Evolutionary conservation across 2,329 filamentous ascomycete genomes (phyloP).

Genomic region (Colletotrichum noveboracense): DNA sequence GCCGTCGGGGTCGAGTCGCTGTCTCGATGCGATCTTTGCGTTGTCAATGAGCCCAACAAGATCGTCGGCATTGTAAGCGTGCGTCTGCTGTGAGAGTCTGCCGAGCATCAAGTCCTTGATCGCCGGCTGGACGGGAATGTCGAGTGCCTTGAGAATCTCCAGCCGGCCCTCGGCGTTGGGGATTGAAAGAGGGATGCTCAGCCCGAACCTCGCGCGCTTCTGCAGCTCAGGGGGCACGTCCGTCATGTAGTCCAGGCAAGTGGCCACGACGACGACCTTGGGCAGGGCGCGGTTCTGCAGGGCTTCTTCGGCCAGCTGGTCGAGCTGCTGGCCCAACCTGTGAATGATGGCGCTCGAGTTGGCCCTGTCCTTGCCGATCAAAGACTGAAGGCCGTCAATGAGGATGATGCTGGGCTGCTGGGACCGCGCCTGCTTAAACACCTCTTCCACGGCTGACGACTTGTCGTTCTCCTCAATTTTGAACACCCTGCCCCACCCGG

Average conservation of each 20-base stretch:
- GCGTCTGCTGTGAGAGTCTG: conserved; percentile 74
- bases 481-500: conserved; percentile 74
- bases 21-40: conserved; percentile 35
- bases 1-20: conserved; percentile 30
- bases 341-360: conserved; percentile 56
- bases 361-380: conserved; percentile 66
- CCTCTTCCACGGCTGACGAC: conserved; percentile 64
- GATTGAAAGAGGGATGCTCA: conserved; percentile 76
- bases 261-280: conserved; percentile 75
- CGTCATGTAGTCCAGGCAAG: conserved; percentile 72
- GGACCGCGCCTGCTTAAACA: conserved; percentile 72
- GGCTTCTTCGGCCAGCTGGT: conserved; percentile 52
- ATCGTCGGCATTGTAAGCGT: conserved; percentile 86
- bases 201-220: conserved; percentile 66
- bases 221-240: conserved; percentile 75
- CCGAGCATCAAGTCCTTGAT: conserved; percentile 58
- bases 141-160: conserved; percentile 73
- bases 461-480: conserved; percentile 63
- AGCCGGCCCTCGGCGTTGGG: conserved; percentile 74
- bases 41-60: conserved; percentile 65
- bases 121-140: conserved; percentile 50
- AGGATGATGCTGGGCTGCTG: conserved; percentile 79
- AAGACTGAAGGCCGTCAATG: conserved; percentile 77
- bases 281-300: conserved; percentile 43
- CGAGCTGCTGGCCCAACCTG: conserved; percentile 59